phyloP scores from a whole-genome alignment of 441 rosid species.

The Euphorbia celastroides region DNA sequence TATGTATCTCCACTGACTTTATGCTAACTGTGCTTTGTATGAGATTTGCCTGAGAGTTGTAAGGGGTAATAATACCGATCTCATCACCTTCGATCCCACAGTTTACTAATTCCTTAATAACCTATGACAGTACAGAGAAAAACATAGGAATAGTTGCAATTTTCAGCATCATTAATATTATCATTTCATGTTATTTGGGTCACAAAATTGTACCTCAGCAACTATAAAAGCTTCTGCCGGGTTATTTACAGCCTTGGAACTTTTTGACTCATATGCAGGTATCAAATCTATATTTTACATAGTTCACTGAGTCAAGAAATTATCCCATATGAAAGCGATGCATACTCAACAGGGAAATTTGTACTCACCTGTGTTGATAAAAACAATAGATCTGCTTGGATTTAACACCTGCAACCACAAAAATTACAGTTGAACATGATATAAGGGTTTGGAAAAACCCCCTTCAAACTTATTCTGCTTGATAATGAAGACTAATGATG shows the following conservation, averaged over 20 bases:
- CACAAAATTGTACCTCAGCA: constrained; percentile 45
- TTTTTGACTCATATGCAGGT: constrained; percentile 76
- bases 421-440: not conserved
- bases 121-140: constrained; percentile 32
- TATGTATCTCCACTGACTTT: constrained; percentile 76
- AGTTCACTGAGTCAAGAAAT: constrained; percentile 16
- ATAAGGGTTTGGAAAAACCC: not conserved
- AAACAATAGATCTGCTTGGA: constrained; percentile 63
- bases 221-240: constrained; percentile 79
- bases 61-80: constrained; percentile 92
- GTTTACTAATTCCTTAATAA: constrained; percentile 49
- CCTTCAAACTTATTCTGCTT: not conserved
- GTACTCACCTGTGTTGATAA: constrained; percentile 68
- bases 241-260: constrained; percentile 64
- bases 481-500: not conserved
- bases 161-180: not conserved
- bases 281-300: constrained; percentile 49
- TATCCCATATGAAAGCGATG: constrained; percentile 5
- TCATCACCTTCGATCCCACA: constrained; percentile 65
- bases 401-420: constrained; percentile 59
- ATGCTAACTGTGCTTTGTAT: constrained; percentile 38
- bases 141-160: not conserved
- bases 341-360: constrained; percentile 3
- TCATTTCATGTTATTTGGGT: constrained; percentile 4
- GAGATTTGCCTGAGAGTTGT: constrained; percentile 86